These are phyloP conservation scores for Lactifluus subvellereus DNA, from an alignment of 768 basidiomycete genomes.

Conservation along the genomic window DNA sequence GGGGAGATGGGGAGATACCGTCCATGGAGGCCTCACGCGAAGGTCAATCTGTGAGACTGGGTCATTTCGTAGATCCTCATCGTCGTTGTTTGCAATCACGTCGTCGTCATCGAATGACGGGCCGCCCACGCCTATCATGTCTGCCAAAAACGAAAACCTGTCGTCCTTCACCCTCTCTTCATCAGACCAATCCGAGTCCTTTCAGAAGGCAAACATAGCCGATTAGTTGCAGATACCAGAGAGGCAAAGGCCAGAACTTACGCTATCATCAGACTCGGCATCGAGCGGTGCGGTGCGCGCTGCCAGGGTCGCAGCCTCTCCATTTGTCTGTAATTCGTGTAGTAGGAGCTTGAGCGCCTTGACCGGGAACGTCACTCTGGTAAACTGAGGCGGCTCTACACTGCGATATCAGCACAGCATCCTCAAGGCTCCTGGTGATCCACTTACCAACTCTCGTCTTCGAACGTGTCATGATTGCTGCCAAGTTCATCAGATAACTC, in stretches of 20 bases:
- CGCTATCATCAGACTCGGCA: conserved; percentile 72
- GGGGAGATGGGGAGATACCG: background rate
- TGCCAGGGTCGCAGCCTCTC: conserved; percentile 63
- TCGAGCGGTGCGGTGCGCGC: conserved; percentile 49
- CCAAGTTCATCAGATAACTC: background rate
- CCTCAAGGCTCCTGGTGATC: background rate
- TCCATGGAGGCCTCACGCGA: conserved; percentile 35
- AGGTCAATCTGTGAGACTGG: conserved; percentile 85
- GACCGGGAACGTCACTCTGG: conserved; percentile 79
- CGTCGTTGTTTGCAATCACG: conserved; percentile 63
- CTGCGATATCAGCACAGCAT: conserved; percentile 24
- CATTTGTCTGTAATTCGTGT: conserved; percentile 74
- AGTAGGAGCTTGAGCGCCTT: conserved; percentile 89
- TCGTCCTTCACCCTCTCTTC: conserved; percentile 73
- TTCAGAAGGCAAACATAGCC: conserved; percentile 14
- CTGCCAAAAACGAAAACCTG: conserved; percentile 80
- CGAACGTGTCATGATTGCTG: conserved; percentile 97
- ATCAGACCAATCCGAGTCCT: conserved; percentile 94
- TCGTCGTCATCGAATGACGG: conserved; percentile 66
- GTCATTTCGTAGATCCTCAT: conserved; percentile 86
- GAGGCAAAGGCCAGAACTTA: conserved; percentile 31
- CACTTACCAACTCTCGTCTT: conserved; percentile 76
- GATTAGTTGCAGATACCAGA: background rate
- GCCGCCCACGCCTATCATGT: conserved; percentile 70
- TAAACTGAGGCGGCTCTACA: conserved; percentile 81